Conservation (phyloP, 495 filamentous ascomycete genomes). For the Penicillium odoratum region DNA sequence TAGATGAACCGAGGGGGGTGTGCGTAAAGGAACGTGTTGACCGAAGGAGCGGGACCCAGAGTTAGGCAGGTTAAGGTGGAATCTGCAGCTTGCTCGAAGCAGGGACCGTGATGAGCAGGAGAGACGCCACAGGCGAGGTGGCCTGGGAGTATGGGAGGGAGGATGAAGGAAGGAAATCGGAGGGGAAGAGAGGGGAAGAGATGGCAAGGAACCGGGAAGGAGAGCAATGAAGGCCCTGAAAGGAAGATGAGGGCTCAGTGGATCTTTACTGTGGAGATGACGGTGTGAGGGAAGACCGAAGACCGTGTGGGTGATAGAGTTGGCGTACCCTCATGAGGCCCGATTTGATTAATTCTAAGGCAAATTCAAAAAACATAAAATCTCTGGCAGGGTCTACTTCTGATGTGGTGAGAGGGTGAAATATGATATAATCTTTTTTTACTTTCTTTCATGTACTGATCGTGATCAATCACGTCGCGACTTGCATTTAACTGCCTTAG, state of each 20-base stretch:
- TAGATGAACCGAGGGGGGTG: neutral
- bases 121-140: slow-evolving; percentile 23
- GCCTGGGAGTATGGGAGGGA: slow-evolving; percentile 21
- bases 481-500: slow-evolving; percentile 22
- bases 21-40: slow-evolving; percentile 15
- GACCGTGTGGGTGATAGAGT: neutral
- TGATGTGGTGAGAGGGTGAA: neutral
- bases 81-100: slow-evolving; percentile 3
- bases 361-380: neutral
- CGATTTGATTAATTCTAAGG: neutral
- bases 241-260: slow-evolving; percentile 35
- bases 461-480: slow-evolving; percentile 24
- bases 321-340: neutral
- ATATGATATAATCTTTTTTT: slow-evolving; percentile 1
- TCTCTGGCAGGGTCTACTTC: neutral
- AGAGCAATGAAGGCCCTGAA: slow-evolving; percentile 22
- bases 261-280: slow-evolving; percentile 39
- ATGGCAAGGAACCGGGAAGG: slow-evolving; percentile 20
- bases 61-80: slow-evolving; percentile 8
- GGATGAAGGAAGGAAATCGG: slow-evolving; percentile 21
- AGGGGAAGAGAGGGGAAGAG: slow-evolving; percentile 21
- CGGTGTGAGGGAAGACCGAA: slow-evolving; percentile 15
- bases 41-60: slow-evolving; percentile 14
- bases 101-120: slow-evolving; percentile 8
- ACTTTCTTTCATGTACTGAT: slow-evolving; percentile 5